Evolutionary conservation across 2,329 filamentous ascomycete species (phyloP), one percentile per base, ranked within the genome.

Genomic region (Talaromyces funiculosus): DNA sequence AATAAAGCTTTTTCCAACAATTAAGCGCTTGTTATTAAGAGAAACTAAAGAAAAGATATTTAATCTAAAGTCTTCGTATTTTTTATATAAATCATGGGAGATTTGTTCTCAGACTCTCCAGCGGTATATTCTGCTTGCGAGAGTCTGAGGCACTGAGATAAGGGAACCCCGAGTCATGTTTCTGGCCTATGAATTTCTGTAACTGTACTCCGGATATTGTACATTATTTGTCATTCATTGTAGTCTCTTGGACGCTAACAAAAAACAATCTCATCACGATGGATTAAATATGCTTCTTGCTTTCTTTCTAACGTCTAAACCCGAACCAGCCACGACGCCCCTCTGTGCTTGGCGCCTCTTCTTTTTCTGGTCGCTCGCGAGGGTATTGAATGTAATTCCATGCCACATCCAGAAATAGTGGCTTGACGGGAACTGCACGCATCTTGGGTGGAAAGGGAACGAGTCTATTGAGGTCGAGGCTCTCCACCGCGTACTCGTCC

Each of bases 311-410:
- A 54, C 78, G 73, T 31, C 78, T 77, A 70, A 92, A 92, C 0
- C 88, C 86, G 75, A 92, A 92, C 89, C 89, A 92, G 20, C 89
- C 87, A 69, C 81, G 87, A 79, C 87, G 90, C 64, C 82, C 79
- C 55, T 82, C 79, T 65, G 80, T 77, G 66, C 38, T 43, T 40
- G 42, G 26, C 22, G 47, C 65, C 12, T 72, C 66, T 4, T 67
- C 63, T 29, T 72, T 71, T 16, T 64, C 68, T 62, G 70, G 69
- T 31, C 68, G 67, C 63, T 85, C 85, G 35, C 86, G 86, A 0
- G 92, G 92, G 71, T 99, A 99, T 53, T 91, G 86, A 64, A 99
- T 92, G 72, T 97, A 97, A 73, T 97, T 97, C 90, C 91, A 99
- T 9, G 94, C 94, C 7, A 96, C 88, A 71, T 99, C 94, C 62